Conservation (phyloP, 306 rosid genomes). For the Citrullus mucosospermus region DNA sequence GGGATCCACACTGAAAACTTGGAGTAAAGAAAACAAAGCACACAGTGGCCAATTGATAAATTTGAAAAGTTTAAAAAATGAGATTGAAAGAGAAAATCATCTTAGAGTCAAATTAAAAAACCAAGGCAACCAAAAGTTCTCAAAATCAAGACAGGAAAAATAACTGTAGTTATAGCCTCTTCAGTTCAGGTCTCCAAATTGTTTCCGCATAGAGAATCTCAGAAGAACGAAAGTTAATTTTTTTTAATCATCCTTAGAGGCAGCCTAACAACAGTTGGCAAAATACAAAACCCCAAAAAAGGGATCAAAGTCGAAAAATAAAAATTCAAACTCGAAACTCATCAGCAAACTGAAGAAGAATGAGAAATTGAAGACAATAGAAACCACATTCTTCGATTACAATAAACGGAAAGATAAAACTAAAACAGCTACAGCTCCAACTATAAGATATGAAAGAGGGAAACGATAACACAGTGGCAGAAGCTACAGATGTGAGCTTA, state of each 20-base stretch:
- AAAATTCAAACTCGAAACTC: not conserved
- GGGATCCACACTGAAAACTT: not conserved
- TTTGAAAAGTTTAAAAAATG: no score
- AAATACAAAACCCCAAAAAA: not conserved
- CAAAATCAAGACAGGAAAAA: not conserved
- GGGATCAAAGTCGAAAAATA: not conserved
- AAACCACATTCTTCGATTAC: not conserved
- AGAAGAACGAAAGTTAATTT: conserved; percentile 39
- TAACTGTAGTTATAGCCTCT: conserved; percentile 24
- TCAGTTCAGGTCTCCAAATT: conserved; percentile 84
- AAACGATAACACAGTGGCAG: not conserved
- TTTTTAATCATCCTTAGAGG: conserved; percentile 29
- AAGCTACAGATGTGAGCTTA: not conserved
- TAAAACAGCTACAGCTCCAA: not conserved
- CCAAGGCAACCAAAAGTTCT: not conserved
- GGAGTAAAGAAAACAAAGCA: no score
- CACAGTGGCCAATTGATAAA: not conserved
- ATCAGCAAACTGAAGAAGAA: not conserved
- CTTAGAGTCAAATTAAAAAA: no score
- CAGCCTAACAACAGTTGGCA: not conserved
- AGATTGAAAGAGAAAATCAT: not conserved
- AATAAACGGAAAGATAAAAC: not conserved
- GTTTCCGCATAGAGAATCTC: conserved; percentile 43
- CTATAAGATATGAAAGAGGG: not conserved
- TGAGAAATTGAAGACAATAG: not conserved